A percentile compares a stretch with the other conserved stretches of the same genome.
phyloP scores from a whole-genome alignment of 2,329 filamentous ascomycete species.

The Aspergillus sp. region DNA sequence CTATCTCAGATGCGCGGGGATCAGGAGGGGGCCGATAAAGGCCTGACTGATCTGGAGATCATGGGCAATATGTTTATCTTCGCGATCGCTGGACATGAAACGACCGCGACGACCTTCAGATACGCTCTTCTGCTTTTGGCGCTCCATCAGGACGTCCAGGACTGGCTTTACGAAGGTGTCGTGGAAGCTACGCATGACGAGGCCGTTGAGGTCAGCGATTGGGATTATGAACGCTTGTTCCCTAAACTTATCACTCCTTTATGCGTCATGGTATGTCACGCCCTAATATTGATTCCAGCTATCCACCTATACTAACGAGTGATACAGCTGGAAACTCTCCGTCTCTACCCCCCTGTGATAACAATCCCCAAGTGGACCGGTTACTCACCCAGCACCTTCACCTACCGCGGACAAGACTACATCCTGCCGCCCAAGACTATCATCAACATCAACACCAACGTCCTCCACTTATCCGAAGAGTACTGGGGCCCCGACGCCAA shows the following conservation, averaged over 20 bases:
- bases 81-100: constrained; percentile 55
- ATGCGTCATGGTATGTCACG: constrained; percentile 20
- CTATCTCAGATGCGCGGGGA: not conserved
- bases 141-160: constrained; percentile 45
- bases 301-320: not conserved
- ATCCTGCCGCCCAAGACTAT: constrained; percentile 12
- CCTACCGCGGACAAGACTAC: constrained; percentile 11
- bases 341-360: constrained; percentile 39
- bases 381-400: constrained; percentile 12
- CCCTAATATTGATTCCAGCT: not conserved
- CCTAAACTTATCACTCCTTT: constrained; percentile 35
- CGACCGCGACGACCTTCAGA: constrained; percentile 47
- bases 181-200: constrained; percentile 20
- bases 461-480: constrained; percentile 19
- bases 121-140: constrained; percentile 48
- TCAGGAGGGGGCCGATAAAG: not conserved
- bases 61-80: constrained; percentile 52
- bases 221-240: constrained; percentile 39
- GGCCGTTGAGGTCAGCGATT: constrained; percentile 19
- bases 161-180: constrained; percentile 48
- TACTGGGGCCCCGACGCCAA: constrained; percentile 23
- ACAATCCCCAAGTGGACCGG: constrained; percentile 30
- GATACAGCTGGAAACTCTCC: constrained; percentile 44
- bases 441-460: constrained; percentile 17
- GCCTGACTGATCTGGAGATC: constrained; percentile 39